Base-by-base conservation (phyloP, 2,329 filamentous ascomycete genomes). In the Didymella sp. region DNA sequence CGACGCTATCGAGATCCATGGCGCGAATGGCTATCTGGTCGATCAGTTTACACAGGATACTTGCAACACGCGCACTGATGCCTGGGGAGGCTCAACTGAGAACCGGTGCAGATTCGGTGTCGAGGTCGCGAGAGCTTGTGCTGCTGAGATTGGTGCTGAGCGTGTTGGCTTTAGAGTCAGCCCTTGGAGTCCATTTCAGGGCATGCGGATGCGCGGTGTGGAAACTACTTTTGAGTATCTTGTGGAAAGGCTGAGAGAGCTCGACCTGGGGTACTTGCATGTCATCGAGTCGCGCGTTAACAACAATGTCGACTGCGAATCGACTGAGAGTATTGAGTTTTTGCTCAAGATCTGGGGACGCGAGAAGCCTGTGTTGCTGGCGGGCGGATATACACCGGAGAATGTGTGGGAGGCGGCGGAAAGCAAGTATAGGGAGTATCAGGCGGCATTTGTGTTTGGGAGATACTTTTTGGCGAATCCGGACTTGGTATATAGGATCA, bases 21-120 rank as follows among this genome's bases (percentile, higher is more conserved):
- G 73, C 27, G 86, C 86, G 1, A 87, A 89, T 63, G 87, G 87
- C 2, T 91, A 90, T 68, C 78, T 91, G 1, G 72, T 89, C 13
- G 82, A 83, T 51, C 82, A 88, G 63, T 92, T 91, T 72, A 77
- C 88, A 17, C 87, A 85, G 61, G 81, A 84, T 59, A 79, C 74
- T 8, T 76, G 77, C 62, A 88, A 88, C 73, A 75, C 77, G 45
- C 79, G 85, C 2, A 82, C 70, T 1, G 81, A 83, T 56, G 5
- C 62, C 51, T 33, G 82, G 77, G 74, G 81, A 75, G 81, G 80
- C 1, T 78, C 73, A 44, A 69, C 81, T 19, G 78, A 80, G 75
- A 81, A 83, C 64, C 76, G 85, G 56, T 63, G 79, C 49, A 71
- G 82, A 24, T 81, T 87, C 58, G 77, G 73, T 0, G 56, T 86